Evolutionary conservation across 169 alveolate species (phyloP), one percentile per base, ranked within the genome.

Genomic region (Amoebophrya sp.): DNA sequence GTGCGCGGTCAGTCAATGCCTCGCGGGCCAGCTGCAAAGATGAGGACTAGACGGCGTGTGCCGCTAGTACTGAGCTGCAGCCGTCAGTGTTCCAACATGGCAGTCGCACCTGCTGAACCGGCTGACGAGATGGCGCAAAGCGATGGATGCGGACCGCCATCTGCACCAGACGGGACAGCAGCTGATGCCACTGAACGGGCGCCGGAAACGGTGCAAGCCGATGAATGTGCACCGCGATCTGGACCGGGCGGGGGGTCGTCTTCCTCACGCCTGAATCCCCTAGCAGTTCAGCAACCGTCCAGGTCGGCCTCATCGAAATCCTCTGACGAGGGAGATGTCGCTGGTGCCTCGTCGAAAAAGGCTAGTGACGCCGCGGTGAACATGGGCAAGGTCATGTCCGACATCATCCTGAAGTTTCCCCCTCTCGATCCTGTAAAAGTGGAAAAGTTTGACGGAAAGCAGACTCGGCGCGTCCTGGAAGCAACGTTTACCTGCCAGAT

Each of bases 361-460:
- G 18, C 12, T 0, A 66, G 32, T 7, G 1, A 2, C 83, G 83
- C 83, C 12, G 35, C 29, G 10, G 83, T 7, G 32, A 7, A 66
- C 32, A 66, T 66, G 83, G 35, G 83, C 83, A 66, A 66, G 83
- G 83, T 66, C 38, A 25, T 66, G 83, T 66, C 83, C 18, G 83
- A 66, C 35, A 66, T 66, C 83, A 25, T 66, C 35, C 83, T 66
- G 32, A 66, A 66, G 18, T 7, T 66, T 2, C 32, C 18, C 2
- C 83, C 83, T 25, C 83, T 66, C 10, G 83, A 66, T n/a, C 35
- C 83, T 7, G 83, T 7, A 3, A 66, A 66, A 25, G 1, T 66
- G 7, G 32, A 66, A 2, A 25, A 66, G 83, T 0, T 0, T 0
- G 83, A 66, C 32, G 83, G 18, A 2, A 18, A 25, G 1, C 32